phyloP scores from a whole-genome alignment of 129 eudicot species.

The Cynara cardunculus region DNA sequence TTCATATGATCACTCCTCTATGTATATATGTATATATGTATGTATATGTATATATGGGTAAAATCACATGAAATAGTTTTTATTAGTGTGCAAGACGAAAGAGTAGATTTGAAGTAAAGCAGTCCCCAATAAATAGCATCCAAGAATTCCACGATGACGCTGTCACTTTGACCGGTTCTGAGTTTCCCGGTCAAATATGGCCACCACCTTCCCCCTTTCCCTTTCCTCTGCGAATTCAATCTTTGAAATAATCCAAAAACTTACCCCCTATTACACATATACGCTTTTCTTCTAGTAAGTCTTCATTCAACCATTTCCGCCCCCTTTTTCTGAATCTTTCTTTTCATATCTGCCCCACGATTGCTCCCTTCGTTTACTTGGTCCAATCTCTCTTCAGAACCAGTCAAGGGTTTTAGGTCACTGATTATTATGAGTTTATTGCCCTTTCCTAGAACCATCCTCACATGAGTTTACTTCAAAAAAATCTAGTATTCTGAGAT shows the following conservation, averaged over 20 bases:
- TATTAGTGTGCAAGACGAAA: background rate
- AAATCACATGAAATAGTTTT: too few species aligned
- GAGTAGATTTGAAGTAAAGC: background rate
- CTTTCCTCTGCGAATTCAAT: background rate
- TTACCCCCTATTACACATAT: too few species aligned
- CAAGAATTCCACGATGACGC: constrained; percentile 12
- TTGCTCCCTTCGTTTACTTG: constrained; percentile 31
- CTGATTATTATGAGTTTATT: background rate
- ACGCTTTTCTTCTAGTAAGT: constrained; percentile 9
- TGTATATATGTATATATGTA: too few species aligned
- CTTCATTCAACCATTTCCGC: constrained; percentile 33
- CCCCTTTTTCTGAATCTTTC: constrained; percentile 33
- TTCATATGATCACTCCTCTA: too few species aligned
- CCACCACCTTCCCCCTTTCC: constrained; percentile 10
- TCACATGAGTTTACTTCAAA: constrained; percentile 8
- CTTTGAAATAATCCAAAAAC: constrained; percentile 15
- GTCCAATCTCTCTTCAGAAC: constrained; percentile 3
- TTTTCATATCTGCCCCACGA: constrained; percentile 21
- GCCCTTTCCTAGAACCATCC: constrained; percentile 49
- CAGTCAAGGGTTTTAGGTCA: constrained; percentile 46
- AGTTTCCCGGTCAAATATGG: constrained; percentile 34
- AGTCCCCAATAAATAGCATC: constrained; percentile 29
- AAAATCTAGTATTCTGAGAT: constrained; percentile 12
- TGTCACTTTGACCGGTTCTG: constrained; percentile 26
- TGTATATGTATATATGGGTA: too few species aligned